Evolutionary conservation across 768 basidiomycete species (phyloP).

Genomic region (Pisolithus tinctorius): DNA sequence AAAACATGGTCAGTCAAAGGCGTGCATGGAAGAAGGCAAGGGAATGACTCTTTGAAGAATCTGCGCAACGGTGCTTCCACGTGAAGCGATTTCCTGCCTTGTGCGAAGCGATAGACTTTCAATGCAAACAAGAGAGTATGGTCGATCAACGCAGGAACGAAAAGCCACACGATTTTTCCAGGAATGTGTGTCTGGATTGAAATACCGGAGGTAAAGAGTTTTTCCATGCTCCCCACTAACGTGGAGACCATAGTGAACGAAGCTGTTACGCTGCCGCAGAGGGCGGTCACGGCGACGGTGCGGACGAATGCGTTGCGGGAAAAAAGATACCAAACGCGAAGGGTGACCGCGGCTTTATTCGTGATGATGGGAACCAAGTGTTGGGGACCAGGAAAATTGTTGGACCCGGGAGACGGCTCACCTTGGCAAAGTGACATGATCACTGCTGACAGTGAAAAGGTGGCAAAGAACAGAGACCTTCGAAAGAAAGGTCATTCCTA

Average conservation of each 20-base stretch:
- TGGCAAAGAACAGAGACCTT: neutral
- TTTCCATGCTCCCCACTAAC: neutral
- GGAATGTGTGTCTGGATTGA: neutral
- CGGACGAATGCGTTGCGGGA: neutral
- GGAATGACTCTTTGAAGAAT: constrained; percentile 15
- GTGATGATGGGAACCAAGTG: no score
- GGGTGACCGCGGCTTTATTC: constrained; percentile 7
- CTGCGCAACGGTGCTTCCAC: constrained; percentile 7
- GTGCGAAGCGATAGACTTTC: constrained; percentile 10
- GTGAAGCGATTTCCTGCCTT: constrained; percentile 1
- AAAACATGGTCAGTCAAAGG: neutral
- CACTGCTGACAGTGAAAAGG: neutral
- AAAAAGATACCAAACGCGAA: constrained; percentile 18
- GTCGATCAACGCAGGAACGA: constrained; percentile 8
- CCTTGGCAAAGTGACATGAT: constrained; percentile 14
- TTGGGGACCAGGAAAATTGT: no score
- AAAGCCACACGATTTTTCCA: constrained; percentile 2
- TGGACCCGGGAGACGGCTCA: neutral
- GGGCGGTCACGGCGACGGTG: neutral
- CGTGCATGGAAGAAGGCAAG: neutral
- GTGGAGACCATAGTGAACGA: neutral
- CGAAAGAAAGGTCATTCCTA: no score
- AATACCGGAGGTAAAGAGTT: neutral
- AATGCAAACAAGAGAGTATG: constrained; percentile 13
- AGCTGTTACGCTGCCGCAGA: neutral